Conservation (phyloP, 371 early-diverging fungal species). For the Mucor circinelloides region DNA sequence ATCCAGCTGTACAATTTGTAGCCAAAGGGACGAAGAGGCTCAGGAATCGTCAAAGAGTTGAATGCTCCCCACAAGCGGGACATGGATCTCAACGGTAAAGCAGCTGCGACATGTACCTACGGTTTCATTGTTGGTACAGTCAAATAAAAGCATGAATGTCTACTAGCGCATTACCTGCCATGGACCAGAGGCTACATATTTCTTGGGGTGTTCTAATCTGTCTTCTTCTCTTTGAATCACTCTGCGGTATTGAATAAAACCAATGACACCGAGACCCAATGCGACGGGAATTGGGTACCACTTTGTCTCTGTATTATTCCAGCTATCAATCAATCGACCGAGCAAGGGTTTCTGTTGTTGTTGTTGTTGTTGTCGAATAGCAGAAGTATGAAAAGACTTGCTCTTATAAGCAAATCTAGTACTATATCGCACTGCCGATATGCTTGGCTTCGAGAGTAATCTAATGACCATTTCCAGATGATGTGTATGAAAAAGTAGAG, state of each 20-base stretch:
- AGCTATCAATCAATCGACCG: slow-evolving; percentile 38
- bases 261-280: slow-evolving; percentile 79
- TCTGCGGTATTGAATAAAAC: slow-evolving; percentile 67
- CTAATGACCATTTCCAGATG: not conserved
- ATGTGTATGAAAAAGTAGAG: not conserved
- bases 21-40: slow-evolving; percentile 73
- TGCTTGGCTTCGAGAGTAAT: not conserved
- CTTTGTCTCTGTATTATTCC: slow-evolving; percentile 61
- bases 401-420: not conserved
- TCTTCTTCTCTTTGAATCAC: slow-evolving; percentile 39
- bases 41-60: slow-evolving; percentile 83
- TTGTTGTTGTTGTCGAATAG: slow-evolving; percentile 6
- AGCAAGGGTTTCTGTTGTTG: slow-evolving; percentile 10
- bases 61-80: slow-evolving; percentile 92
- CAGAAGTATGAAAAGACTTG: slow-evolving; percentile 7
- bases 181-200: slow-evolving; percentile 72
- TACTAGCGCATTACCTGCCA: slow-evolving; percentile 67
- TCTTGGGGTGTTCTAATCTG: slow-evolving; percentile 26
- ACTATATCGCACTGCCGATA: not conserved
- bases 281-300: slow-evolving; percentile 83
- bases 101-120: slow-evolving; percentile 83
- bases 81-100: slow-evolving; percentile 84
- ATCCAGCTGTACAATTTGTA: slow-evolving; percentile 79
- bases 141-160: not conserved
- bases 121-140: not conserved